A percentile compares a stretch with the other conserved stretches of the same genome.
These are phyloP conservation scores for Daldinia sp. DNA, from an alignment of 2,329 filamentous ascomycete species.

Conservation along the genomic window DNA sequence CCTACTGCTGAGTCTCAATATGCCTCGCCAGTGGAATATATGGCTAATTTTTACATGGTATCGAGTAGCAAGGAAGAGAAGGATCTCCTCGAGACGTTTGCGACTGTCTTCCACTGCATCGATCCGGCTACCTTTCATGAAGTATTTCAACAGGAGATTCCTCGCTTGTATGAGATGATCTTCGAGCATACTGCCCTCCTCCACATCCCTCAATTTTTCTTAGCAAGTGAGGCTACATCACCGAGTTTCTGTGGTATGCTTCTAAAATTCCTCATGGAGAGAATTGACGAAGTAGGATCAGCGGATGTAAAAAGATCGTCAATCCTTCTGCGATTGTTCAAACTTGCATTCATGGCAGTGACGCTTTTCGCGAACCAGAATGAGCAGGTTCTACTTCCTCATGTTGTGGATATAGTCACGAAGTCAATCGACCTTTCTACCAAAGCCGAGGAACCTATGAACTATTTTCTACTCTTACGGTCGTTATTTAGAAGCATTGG, in stretches of 20 bases:
- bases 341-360: constrained; percentile 98
- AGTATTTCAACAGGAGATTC: constrained; percentile 97
- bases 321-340: constrained; percentile 92
- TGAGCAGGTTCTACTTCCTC: constrained; percentile 91
- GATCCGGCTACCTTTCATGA: constrained; percentile 98
- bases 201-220: constrained; percentile 96
- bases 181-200: constrained; percentile 94
- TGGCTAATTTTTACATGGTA: constrained; percentile 94
- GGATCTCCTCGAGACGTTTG: constrained; percentile 95
- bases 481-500: constrained; percentile 97
- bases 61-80: constrained; percentile 97
- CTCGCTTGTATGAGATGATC: constrained; percentile 95
- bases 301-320: constrained; percentile 91
- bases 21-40: constrained; percentile 85
- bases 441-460: constrained; percentile 96
- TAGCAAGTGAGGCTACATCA: constrained; percentile 97
- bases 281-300: constrained; percentile 93
- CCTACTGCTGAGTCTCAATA: constrained; percentile 75
- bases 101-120: constrained; percentile 97
- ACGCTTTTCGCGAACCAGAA: constrained; percentile 95
- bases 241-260: constrained; percentile 99
- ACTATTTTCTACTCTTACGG: constrained; percentile 93
- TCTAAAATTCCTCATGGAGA: constrained; percentile 94
- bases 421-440: constrained; percentile 97
- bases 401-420: constrained; percentile 96